Base-by-base conservation (phyloP, 345 rosid species). In the Eucalyptus cloeziana region DNA sequence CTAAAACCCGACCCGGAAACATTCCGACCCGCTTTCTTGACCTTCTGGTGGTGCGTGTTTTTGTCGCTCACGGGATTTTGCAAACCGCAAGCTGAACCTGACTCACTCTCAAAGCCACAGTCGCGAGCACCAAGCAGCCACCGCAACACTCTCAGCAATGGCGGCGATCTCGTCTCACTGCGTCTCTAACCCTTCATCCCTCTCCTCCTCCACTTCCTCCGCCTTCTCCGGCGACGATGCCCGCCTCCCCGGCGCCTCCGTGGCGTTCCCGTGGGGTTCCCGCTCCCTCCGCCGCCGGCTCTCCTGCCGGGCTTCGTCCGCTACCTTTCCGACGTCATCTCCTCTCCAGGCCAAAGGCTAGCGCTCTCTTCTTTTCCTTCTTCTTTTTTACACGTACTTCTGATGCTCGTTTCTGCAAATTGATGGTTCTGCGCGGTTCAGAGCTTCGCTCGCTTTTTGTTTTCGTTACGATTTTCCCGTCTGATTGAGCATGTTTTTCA, bases 291-390 rank as follows among this genome's bases (percentile, higher is more conserved):
- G 91, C 17, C 93, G 88, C 51, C 90, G 89, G 87, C 89, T 95
- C 88, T 93, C 97, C 56, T 96, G 97, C 91, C 98, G 92, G 91
- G 91, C 94, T 56, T 94, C 97, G 62, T 92, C 95, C 62, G 90
- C 94, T 86, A 89, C 96, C 33, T 92, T 97, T 27, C 90, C 96
- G 90, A 87, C 93, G 14, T 81, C 95, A 52, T 87, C 85, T 22
- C 85, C 94, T 49, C 89, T 93, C 92, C 89, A 88, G 64, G 93
- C 86, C 21, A 92, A 91, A 92, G 96, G 97, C 95, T 43, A 31
- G 50, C 54, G 8, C 56, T 86, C 19, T 8, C 19, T 47, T 43
- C 43, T 62, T 16, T 80, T 10, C 25, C 27, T 62, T 25, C 86
- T 13, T n/a, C 11, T 90, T 43, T 21, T 49, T 76, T 33, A 37